These are phyloP conservation scores for Gaertneriomyces semiglobifer DNA, from an alignment of 192 early-diverging fungal genomes.

Conservation along the genomic window DNA sequence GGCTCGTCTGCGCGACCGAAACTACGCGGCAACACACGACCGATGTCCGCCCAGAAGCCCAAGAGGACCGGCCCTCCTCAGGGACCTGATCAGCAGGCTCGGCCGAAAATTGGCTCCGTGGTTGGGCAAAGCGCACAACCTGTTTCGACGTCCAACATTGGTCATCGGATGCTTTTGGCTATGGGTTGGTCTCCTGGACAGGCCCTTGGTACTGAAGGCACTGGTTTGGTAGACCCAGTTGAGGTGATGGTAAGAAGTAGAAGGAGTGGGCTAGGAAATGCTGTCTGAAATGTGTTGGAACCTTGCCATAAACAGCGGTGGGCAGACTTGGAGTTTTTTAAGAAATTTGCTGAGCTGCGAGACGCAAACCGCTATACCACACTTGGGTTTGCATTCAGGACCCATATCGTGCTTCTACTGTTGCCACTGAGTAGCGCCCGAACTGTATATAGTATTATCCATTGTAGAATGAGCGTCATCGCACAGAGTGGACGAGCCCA, in stretches of 20 bases:
- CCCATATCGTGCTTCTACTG: no score
- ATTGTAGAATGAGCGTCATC: no score
- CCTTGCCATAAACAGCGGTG: no score
- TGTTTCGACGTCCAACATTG: conserved; percentile 58
- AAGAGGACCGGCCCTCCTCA: conserved; percentile 15
- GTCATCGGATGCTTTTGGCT: conserved; percentile 63
- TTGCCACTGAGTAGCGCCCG: no score
- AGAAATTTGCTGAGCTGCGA: no score
- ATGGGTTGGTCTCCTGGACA: conserved; percentile 60
- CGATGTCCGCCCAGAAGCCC: background rate
- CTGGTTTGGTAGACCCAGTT: conserved; percentile 33
- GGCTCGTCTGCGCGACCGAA: background rate
- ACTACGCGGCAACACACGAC: conserved; percentile 28
- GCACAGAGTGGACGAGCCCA: no score
- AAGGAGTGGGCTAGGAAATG: conserved; percentile 32
- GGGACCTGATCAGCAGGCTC: conserved; percentile 25
- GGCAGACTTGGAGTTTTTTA: no score
- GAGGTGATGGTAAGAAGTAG: conserved; percentile 30
- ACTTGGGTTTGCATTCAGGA: no score
- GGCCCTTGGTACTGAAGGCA: conserved; percentile 19
- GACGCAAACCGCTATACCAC: no score
- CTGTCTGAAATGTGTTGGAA: no score
- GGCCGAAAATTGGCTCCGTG: conserved; percentile 44
- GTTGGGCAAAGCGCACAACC: conserved; percentile 54
- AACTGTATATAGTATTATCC: no score